These are phyloP conservation scores for Rhodotorula graminis DNA, from an alignment of 768 basidiomycete species.

Conservation along the genomic window DNA sequence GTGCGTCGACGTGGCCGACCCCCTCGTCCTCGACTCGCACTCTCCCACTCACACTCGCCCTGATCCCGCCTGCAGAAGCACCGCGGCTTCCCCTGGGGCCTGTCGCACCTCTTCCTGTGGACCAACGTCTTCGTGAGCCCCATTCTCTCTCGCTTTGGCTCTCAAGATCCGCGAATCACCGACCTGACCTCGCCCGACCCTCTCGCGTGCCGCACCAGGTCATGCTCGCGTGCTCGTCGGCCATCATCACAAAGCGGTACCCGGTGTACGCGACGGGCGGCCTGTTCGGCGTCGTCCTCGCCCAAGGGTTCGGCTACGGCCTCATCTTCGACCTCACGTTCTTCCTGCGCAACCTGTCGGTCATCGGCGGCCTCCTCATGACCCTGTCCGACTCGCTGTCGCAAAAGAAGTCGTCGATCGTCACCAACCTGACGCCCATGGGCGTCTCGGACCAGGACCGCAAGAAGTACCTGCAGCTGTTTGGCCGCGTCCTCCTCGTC, in stretches of 20 bases:
- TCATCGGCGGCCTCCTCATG: conserved; percentile 98
- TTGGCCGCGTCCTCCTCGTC: conserved; percentile 92
- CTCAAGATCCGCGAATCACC: too few species aligned
- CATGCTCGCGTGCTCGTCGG: conserved; percentile 78
- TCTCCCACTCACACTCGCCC: not conserved
- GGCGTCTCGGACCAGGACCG: conserved; percentile 83
- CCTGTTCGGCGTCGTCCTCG: conserved; percentile 81
- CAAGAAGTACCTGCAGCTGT: conserved; percentile 94
- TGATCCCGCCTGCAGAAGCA: conserved; percentile 56
- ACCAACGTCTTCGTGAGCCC: conserved; percentile 78
- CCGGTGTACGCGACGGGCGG: conserved; percentile 86
- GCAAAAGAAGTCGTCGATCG: conserved; percentile 68
- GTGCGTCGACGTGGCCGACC: conserved; percentile 52
- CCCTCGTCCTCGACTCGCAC: not conserved
- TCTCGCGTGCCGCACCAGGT: conserved; percentile 53
- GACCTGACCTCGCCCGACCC: not conserved
- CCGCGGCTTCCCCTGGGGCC: conserved; percentile 88
- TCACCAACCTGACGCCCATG: conserved; percentile 67
- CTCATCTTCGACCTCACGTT: conserved; percentile 99
- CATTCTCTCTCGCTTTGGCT: conserved; percentile 25
- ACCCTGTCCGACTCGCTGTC: conserved; percentile 95
- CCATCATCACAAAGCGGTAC: conserved; percentile 78
- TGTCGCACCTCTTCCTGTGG: conserved; percentile 87
- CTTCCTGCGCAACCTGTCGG: conserved; percentile 97
- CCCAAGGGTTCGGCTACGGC: conserved; percentile 97